phyloP scores from a whole-genome alignment of 1,284 basidiomycete species.

The Coniferiporia weirii region DNA sequence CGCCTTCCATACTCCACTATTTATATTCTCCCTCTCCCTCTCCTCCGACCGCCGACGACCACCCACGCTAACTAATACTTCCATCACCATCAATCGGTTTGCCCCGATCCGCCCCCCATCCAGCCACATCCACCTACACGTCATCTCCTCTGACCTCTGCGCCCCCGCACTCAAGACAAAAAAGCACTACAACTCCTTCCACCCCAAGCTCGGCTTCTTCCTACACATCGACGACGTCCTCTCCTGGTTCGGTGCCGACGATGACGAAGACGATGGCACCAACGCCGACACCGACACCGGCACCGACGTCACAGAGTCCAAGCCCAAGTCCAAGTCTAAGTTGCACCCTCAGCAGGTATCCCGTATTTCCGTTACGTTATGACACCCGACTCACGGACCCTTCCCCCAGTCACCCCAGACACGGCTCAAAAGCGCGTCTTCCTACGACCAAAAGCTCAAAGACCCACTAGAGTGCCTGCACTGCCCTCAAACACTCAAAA shows the following conservation, averaged over 20 bases:
- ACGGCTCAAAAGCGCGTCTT: conserved; percentile 40
- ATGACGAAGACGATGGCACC: neutral
- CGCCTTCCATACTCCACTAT: neutral
- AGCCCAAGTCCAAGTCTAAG: too few relatives aligned
- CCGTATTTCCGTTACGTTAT: too few relatives aligned
- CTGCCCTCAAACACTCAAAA: conserved; percentile 57
- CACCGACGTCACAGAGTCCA: too few relatives aligned
- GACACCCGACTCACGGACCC: too few relatives aligned
- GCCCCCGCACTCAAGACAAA: conserved; percentile 79
- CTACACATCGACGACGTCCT: conserved; percentile 72
- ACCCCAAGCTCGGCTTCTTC: conserved; percentile 85
- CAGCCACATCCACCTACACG: conserved; percentile 85
- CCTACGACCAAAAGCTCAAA: conserved; percentile 67
- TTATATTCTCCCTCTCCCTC: neutral
- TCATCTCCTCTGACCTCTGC: conserved; percentile 80
- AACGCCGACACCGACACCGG: too few relatives aligned
- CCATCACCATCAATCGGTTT: neutral
- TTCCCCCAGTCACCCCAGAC: conserved; percentile 47
- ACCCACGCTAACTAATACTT: too few relatives aligned
- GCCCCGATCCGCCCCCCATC: conserved; percentile 7
- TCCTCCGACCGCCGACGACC: too few relatives aligned
- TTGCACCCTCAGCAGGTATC: too few relatives aligned
- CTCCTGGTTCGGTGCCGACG: conserved; percentile 48
- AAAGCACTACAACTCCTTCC: conserved; percentile 94
- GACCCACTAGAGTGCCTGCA: conserved; percentile 63